Conservation (phyloP, 192 early-diverging fungal species). For the Coemansia sp. region DNA sequence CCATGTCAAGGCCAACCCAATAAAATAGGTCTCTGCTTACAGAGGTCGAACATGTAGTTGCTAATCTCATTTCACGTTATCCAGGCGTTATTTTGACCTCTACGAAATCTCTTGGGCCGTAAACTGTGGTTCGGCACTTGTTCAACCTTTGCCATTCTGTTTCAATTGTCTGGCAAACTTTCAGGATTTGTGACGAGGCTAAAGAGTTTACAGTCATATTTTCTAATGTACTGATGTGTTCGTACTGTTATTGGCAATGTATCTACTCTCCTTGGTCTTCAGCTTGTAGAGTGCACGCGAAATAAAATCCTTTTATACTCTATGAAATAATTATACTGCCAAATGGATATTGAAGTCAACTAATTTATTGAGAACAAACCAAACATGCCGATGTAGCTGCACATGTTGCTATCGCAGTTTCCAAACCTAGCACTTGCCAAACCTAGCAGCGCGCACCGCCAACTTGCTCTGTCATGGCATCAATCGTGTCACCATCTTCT, state of each 20-base stretch:
- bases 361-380: background rate
- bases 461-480: conserved; percentile 92
- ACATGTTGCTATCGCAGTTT: background rate
- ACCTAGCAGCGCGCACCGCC: conserved; percentile 58
- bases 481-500: conserved; percentile 94
- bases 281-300: conserved; percentile 90
- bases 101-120: conserved; percentile 71
- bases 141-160: conserved; percentile 80
- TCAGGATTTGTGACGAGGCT: conserved; percentile 74
- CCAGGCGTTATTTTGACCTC: conserved; percentile 78
- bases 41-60: conserved; percentile 66
- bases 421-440: conserved; percentile 6
- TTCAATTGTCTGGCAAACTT: conserved; percentile 68
- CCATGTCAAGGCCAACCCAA: conserved; percentile 58
- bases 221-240: conserved; percentile 83
- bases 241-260: conserved; percentile 84
- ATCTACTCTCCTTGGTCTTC: conserved; percentile 75
- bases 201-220: conserved; percentile 74
- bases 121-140: conserved; percentile 79
- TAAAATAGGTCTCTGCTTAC: conserved; percentile 72
- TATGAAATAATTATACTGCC: background rate
- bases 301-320: background rate
- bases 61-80: conserved; percentile 76
- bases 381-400: no score
- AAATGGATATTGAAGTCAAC: no score